phyloP scores from a whole-genome alignment of 2,329 filamentous ascomycete genomes.

The Alternaria ethzedia region DNA sequence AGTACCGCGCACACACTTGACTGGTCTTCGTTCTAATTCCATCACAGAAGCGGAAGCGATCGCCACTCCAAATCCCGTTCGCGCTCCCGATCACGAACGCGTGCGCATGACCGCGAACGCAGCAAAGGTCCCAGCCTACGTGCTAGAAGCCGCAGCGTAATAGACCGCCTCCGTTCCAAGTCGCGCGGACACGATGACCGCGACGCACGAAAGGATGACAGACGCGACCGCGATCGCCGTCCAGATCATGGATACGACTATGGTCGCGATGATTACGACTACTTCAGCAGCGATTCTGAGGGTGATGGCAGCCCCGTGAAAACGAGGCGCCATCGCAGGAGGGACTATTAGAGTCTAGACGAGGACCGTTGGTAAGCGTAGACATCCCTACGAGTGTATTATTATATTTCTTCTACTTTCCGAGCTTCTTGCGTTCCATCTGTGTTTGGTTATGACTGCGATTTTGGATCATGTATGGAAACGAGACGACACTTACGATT shows the following conservation, averaged over 20 bases:
- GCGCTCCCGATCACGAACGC: conserved; percentile 26
- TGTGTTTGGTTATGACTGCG: not conserved
- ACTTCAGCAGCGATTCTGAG: conserved; percentile 22
- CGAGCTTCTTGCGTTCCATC: not conserved
- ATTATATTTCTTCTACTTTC: not conserved
- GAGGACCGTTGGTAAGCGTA: not conserved
- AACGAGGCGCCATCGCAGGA: conserved; percentile 17
- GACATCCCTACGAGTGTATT: conserved; percentile 4
- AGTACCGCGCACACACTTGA: not conserved
- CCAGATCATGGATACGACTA: conserved; percentile 26
- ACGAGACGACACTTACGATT: not conserved
- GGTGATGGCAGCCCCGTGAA: conserved; percentile 20
- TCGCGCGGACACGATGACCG: conserved; percentile 26
- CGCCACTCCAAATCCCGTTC: conserved; percentile 24
- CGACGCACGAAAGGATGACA: conserved; percentile 9
- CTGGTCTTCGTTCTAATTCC: not conserved
- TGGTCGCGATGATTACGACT: conserved; percentile 23
- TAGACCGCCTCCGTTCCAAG: conserved; percentile 34
- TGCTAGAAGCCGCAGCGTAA: conserved; percentile 35
- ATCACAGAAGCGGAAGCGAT: conserved; percentile 24
- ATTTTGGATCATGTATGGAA: not conserved
- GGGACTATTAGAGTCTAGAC: conserved; percentile 11
- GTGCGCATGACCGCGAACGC: conserved; percentile 19
- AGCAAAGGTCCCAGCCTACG: conserved; percentile 22
- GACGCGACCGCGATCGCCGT: conserved; percentile 19